Evolutionary conservation across 2,329 filamentous ascomycete genomes (phyloP).

Genomic region (Fusarium sp.): DNA sequence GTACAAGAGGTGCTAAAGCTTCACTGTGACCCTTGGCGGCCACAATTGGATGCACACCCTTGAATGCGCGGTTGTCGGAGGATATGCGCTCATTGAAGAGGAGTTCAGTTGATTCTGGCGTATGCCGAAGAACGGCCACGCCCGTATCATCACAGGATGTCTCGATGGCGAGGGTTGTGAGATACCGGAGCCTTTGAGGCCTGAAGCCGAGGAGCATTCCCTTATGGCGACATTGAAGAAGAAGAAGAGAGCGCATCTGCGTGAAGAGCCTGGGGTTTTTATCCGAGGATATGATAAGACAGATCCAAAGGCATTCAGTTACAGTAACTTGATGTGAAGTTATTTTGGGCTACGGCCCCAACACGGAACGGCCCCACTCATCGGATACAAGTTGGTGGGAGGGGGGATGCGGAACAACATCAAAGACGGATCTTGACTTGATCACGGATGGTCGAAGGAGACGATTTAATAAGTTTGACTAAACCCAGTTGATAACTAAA

Average conservation of each 20-base stretch:
- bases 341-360: neutral
- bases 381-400: neutral
- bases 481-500: neutral
- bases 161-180: conserved; percentile 77
- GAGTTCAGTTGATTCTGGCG: conserved; percentile 60
- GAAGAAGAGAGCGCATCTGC: conserved; percentile 26
- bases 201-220: neutral
- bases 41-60: conserved; percentile 81
- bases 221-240: conserved; percentile 5
- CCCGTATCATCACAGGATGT: conserved; percentile 94
- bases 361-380: conserved; percentile 8
- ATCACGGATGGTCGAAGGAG: neutral
- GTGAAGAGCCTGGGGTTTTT: neutral
- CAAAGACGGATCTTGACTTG: neutral
- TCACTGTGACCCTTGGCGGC: conserved; percentile 80
- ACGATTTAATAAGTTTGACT: neutral
- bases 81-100: conserved; percentile 86
- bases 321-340: neutral
- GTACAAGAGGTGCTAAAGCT: conserved; percentile 73
- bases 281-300: neutral
- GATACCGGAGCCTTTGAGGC: conserved; percentile 39
- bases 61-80: conserved; percentile 77
- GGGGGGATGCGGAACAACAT: neutral
- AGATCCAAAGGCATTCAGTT: neutral
- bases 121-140: conserved; percentile 79